These are phyloP conservation scores for Pulveroboletus frians DNA, from an alignment of 768 basidiomycete genomes.

Conservation along the genomic window DNA sequence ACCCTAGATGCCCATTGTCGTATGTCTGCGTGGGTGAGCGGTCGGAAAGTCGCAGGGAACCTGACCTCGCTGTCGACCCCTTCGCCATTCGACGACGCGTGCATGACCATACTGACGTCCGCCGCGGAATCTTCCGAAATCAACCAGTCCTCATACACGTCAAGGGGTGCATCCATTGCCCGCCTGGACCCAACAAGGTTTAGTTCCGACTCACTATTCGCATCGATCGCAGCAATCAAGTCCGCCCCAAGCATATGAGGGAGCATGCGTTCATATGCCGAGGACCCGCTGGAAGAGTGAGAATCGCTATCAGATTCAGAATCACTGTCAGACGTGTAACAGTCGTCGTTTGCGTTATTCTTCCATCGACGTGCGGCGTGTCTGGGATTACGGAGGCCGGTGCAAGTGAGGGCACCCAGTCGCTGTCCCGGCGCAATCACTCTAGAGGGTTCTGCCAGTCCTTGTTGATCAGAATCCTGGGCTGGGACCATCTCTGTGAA, in stretches of 20 bases:
- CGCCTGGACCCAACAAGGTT: slow-evolving; percentile 6
- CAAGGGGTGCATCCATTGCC: not conserved
- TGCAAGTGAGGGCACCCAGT: slow-evolving; percentile 19
- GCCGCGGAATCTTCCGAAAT: slow-evolving; percentile 15
- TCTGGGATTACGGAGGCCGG: slow-evolving; percentile 19
- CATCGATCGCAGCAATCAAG: slow-evolving; percentile 25
- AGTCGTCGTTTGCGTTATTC: not conserved
- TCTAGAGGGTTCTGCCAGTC: not conserved
- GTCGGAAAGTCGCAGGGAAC: slow-evolving; percentile 3
- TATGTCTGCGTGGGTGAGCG: slow-evolving; percentile 23
- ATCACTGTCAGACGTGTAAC: slow-evolving; percentile 15
- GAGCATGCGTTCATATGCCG: slow-evolving; percentile 16
- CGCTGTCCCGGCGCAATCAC: not conserved
- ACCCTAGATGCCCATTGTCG: slow-evolving; percentile 23
- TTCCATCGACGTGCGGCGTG: not conserved
- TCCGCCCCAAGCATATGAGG: slow-evolving; percentile 25
- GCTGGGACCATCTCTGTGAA: not conserved
- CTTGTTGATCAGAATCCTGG: not conserved
- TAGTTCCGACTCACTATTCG: slow-evolving; percentile 23
- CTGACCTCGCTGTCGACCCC: slow-evolving; percentile 5
- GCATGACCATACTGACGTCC: slow-evolving; percentile 22
- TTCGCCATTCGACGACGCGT: slow-evolving; percentile 13
- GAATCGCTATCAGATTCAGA: slow-evolving; percentile 18
- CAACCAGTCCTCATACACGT: slow-evolving; percentile 8
- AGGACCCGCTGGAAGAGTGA: slow-evolving; percentile 18